These are phyloP conservation scores for Primulina eburnea DNA, from an alignment of 257 asterid species.

Conservation along the genomic window DNA sequence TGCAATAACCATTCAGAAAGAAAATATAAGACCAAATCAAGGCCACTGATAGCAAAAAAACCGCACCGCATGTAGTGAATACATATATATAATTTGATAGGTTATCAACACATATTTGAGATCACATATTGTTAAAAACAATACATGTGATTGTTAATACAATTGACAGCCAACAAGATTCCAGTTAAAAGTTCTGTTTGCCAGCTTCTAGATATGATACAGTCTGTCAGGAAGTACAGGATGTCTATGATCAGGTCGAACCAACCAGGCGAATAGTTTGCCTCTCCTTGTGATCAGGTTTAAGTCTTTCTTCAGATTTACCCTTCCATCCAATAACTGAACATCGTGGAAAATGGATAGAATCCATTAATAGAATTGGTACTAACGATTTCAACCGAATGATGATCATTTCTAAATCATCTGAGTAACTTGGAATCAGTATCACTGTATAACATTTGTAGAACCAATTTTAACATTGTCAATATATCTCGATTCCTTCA, in stretches of 20 bases:
- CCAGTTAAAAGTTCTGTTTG: not conserved
- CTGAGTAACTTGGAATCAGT: not conserved
- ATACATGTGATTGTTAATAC: not conserved
- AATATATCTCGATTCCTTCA: not conserved
- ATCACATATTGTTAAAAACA: not conserved
- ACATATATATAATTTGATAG: not conserved
- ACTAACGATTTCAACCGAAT: constrained; percentile 6
- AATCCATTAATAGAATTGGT: not conserved
- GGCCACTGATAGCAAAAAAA: too few species aligned
- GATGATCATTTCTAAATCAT: constrained; percentile 14
- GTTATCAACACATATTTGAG: not conserved
- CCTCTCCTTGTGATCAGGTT: not conserved
- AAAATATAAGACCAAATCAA: too few species aligned
- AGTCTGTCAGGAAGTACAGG: constrained; percentile 7
- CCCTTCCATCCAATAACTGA: not conserved
- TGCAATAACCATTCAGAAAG: too few species aligned
- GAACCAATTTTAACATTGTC: not conserved
- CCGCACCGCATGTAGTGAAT: too few species aligned
- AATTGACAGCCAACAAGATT: too few species aligned
- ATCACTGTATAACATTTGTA: not conserved
- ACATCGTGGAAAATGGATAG: not conserved
- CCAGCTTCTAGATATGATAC: not conserved
- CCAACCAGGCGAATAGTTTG: constrained; percentile 4
- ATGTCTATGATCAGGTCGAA: not conserved
- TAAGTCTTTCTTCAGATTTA: constrained; percentile 19